Evolutionary conservation across 495 filamentous ascomycete genomes (phyloP).

Genomic region (Parathielavia hyrcaniae): DNA sequence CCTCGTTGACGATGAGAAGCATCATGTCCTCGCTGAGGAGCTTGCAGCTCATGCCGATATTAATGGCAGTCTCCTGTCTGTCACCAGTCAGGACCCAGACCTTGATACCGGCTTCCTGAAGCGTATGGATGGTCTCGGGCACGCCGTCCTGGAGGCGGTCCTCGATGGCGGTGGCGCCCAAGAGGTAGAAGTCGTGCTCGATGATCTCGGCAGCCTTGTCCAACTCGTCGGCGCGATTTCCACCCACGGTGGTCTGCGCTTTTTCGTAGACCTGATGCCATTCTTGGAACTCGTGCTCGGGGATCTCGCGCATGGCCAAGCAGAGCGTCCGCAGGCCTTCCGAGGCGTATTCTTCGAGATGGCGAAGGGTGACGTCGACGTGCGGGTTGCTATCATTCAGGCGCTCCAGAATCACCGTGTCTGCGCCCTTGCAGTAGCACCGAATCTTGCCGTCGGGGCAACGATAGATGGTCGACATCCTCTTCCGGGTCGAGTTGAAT

Average conservation of each 20-base stretch:
- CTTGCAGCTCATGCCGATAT: slow-evolving; percentile 99
- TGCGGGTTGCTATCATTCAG: slow-evolving; percentile 72
- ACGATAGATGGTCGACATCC: slow-evolving; percentile 95
- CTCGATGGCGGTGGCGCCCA: slow-evolving; percentile 96
- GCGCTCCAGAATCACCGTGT: slow-evolving; percentile 93
- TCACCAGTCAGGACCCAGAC: slow-evolving; percentile 98
- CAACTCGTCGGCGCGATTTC: slow-evolving; percentile 87
- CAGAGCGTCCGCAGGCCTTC: slow-evolving; percentile 95
- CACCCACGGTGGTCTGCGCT: slow-evolving; percentile 83
- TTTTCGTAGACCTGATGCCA: slow-evolving; percentile 86
- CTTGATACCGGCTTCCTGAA: slow-evolving; percentile 96
- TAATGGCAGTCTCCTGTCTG: slow-evolving; percentile 97
- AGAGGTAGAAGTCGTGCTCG: slow-evolving; percentile 81
- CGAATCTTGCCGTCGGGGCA: slow-evolving; percentile 94
- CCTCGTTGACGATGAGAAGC: slow-evolving; percentile 92
- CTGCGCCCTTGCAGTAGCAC: slow-evolving; percentile 92
- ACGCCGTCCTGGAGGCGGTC: slow-evolving; percentile 96
- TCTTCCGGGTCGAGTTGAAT: slow-evolving; percentile 96
- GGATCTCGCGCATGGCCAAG: slow-evolving; percentile 88
- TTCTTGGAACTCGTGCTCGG: slow-evolving; percentile 82
- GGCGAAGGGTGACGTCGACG: slow-evolving; percentile 79
- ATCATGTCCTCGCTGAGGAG: slow-evolving; percentile 99
- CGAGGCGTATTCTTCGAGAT: slow-evolving; percentile 95
- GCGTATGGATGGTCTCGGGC: slow-evolving; percentile 95
- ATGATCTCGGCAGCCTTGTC: slow-evolving; percentile 97